Base-by-base conservation (phyloP, 2,329 filamentous ascomycete species). In the Ceratocystiopsis brevicomis region DNA sequence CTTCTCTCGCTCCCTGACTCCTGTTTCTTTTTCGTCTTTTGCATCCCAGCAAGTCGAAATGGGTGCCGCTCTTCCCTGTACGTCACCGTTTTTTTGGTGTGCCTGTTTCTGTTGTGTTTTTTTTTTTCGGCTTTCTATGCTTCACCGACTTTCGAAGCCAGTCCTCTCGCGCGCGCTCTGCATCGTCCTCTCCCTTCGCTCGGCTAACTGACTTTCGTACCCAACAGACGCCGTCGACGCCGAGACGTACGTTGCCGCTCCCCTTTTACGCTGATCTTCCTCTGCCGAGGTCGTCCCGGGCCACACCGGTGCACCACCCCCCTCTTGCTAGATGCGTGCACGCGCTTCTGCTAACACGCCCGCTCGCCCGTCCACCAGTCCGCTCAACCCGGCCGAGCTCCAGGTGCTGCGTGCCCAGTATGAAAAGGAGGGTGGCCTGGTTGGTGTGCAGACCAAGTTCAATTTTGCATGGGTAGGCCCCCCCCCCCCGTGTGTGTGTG, bases 391-490 rank as follows among this genome's bases (percentile, higher is more conserved):
- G 45, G 81, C 84, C 41, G 90, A 98, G 63, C 79, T 98, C 47
- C 78, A 87, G 60, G 90, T 96, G 49, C 72, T 98, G 43, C 83
- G 88, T 51, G 71, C 83, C 47, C 90, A 98, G 61, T 98, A 90
- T 60, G 88, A 96, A 59, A 94, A 94, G 59, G 90, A 98, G 65
- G 90, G 88, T 52, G 84, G 93, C 55, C 92, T 93, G 68, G 88
- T 94, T 48, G 87, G 88, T 47, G 75, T 98, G 37, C 90, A 98
- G 63, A 98, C 90, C 48, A 96, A 96, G 60, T 98, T 98, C 74
- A 98, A 98, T 76, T 96, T 88, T 61, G 88, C 90, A 58, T 98
- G 90, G 90, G 86, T 93, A 74, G 45, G n/a, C n/a, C n/a, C n/a
- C n/a, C n/a, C n/a, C n/a, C n/a, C n/a, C n/a, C n/a, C n/a, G 19